Evolutionary conservation across 108 stramenopile species (phyloP).

Genomic region (Cyclotella kingstonii): DNA sequence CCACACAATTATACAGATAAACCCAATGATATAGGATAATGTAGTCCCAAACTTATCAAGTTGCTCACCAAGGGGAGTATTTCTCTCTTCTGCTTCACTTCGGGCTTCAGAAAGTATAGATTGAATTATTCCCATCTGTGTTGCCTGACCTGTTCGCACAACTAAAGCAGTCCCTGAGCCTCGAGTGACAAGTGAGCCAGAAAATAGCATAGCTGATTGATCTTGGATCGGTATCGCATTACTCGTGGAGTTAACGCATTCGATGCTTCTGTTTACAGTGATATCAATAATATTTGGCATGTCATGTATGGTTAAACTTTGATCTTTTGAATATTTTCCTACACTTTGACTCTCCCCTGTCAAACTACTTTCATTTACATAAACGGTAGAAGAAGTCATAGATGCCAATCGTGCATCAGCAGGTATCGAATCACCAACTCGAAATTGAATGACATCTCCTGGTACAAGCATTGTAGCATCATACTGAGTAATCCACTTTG

Average conservation of each 20-base stretch:
- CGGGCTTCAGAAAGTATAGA: constrained; percentile 63
- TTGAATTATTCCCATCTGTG: constrained; percentile 94
- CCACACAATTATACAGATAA: constrained; percentile 89
- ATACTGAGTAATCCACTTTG: constrained; percentile 24
- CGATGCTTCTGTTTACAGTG: neutral
- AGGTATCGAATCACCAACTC: constrained; percentile 91
- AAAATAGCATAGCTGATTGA: constrained; percentile 84
- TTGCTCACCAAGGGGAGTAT: constrained; percentile 91
- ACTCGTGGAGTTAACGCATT: neutral
- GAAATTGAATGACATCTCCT: constrained; percentile 87
- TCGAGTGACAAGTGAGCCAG: constrained; percentile 85
- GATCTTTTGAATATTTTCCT: constrained; percentile 52
- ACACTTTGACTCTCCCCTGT: constrained; percentile 82
- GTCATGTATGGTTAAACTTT: no score
- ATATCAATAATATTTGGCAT: neutral
- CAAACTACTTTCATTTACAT: constrained; percentile 72
- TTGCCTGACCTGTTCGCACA: constrained; percentile 79
- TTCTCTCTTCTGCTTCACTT: constrained; percentile 54
- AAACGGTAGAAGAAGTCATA: constrained; percentile 48
- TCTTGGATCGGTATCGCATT: constrained; percentile 49
- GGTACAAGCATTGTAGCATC: constrained; percentile 81
- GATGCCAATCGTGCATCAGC: constrained; percentile 82
- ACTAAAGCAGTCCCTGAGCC: constrained; percentile 89
- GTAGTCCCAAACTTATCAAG: constrained; percentile 91
- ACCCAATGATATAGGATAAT: constrained; percentile 89